Conservation (phyloP, 169 alveolate genomes). For the Plasmodium fragile region DNA sequence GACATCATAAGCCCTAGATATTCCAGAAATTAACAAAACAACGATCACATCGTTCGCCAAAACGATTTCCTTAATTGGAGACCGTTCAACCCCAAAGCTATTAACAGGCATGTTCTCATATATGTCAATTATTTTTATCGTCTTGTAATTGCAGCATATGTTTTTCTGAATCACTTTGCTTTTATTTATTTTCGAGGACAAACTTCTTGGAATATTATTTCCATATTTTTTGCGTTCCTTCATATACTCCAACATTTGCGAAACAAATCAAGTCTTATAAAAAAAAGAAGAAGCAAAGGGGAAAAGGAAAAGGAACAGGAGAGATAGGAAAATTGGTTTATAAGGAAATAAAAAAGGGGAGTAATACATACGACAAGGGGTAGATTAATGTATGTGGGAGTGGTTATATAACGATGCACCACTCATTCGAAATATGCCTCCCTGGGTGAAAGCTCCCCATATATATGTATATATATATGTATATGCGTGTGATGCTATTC, state of each 20-base stretch:
- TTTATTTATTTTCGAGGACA: constrained; percentile 68
- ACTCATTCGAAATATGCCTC: neutral
- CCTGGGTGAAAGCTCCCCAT: neutral
- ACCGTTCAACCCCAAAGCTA: constrained; percentile 74
- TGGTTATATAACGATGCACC: neutral
- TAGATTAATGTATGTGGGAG: neutral
- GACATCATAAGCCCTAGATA: constrained; percentile 82
- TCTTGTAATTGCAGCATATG: constrained; percentile 18
- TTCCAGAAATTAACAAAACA: constrained; percentile 80
- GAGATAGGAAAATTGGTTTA: neutral
- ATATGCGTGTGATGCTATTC: neutral
- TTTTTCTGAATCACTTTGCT: constrained; percentile 51
- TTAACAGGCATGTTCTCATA: constrained; percentile 78
- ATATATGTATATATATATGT: neutral
- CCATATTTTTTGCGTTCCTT: constrained; percentile 70
- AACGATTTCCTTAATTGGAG: constrained; percentile 82
- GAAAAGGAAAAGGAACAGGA: neutral
- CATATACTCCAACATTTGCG: constrained; percentile 68
- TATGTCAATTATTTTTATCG: constrained; percentile 78
- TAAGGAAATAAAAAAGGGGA: neutral
- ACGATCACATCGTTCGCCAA: constrained; percentile 81
- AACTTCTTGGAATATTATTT: constrained; percentile 46
- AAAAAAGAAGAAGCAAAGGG: neutral
- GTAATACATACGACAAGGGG: neutral
- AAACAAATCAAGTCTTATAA: neutral